Evolutionary conservation across 2,329 filamentous ascomycete genomes (phyloP), one percentile per base, ranked within the genome.

Genomic region (Huntiella decipiens): DNA sequence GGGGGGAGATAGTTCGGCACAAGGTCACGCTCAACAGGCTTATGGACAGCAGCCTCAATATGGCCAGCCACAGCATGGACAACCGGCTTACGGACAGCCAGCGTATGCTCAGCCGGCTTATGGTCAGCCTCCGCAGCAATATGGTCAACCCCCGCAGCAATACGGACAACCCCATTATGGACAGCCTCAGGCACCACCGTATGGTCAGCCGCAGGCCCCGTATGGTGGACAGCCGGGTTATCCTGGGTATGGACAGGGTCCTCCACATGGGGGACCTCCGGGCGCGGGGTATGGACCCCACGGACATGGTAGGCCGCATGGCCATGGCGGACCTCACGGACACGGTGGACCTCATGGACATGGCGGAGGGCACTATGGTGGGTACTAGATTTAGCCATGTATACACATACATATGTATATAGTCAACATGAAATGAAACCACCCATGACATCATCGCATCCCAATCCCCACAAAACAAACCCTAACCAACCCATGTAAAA

Each of bases 71-170:
- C 22, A 22, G 12, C 35, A 31, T 17, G 36, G 35, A 13, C 38
- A 42, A 13, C 33, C 45, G 3, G 19, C 46, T 4, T 48, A 48
- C 13, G 39, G 48, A 1, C 43, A 48, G 5, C 43, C 28, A 4
- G 13, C 43, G 1, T 43, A 46, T 16, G 34, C 38, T 2, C 38
- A 42, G 15, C 44, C 44, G 10, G 35, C 43, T 4, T 31, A 43
- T 37, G 38, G 38, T 2, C 46, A 39, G 17, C 45, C 39, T 33
- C 43, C 5, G n/a, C 13, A 5, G 16, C 38, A 15, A 2, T 38
- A 42, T 22, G 32, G 33, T 1, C 38, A 37, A 12, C 38, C 38
- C 12, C 34, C 34, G 8, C 12, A 28, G 3, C 22, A 28, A 28
- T 28, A 28, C 6, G 35, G 22, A 28, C 22, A 28, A 28, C 22